Conservation (phyloP, 257 asterid genomes). For the Rehmannia glutinosa region DNA sequence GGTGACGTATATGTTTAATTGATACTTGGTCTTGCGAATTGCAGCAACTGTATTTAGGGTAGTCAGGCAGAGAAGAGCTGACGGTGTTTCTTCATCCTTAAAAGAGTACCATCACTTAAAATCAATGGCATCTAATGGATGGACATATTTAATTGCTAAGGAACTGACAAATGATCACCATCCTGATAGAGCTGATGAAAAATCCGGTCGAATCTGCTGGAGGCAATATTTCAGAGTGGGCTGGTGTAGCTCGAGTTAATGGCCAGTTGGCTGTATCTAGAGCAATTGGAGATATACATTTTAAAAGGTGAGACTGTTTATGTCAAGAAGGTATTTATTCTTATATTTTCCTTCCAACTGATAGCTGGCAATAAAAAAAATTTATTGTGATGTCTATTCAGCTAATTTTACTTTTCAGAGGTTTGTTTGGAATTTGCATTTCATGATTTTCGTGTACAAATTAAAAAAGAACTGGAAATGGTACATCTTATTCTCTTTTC, state of each 20-base stretch:
- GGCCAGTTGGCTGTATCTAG: constrained; percentile 94
- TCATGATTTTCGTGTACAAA: background rate
- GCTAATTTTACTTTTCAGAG: background rate
- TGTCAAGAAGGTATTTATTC: background rate
- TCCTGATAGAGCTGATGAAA: constrained; percentile 94
- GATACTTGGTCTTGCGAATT: constrained; percentile 28
- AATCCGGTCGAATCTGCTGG: constrained; percentile 82
- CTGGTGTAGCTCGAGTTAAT: constrained; percentile 91
- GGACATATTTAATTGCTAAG: constrained; percentile 64
- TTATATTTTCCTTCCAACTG: background rate
- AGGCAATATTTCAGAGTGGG: constrained; percentile 84
- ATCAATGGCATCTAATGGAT: constrained; percentile 66
- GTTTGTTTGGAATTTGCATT: background rate
- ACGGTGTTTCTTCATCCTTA: constrained; percentile 42
- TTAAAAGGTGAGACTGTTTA: constrained; percentile 53
- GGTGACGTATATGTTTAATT: constrained; percentile 4
- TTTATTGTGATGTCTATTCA: background rate
- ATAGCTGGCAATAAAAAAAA: background rate
- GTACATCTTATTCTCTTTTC: constrained; percentile 25
- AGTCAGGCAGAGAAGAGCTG: constrained; percentile 51
- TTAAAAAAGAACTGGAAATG: background rate
- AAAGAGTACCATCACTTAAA: constrained; percentile 57
- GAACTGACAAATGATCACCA: constrained; percentile 94
- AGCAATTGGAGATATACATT: constrained; percentile 83
- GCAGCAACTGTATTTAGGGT: constrained; percentile 79